Base-by-base conservation (phyloP, 2,329 filamentous ascomycete genomes). In the Sphaerulina vaccinii region DNA sequence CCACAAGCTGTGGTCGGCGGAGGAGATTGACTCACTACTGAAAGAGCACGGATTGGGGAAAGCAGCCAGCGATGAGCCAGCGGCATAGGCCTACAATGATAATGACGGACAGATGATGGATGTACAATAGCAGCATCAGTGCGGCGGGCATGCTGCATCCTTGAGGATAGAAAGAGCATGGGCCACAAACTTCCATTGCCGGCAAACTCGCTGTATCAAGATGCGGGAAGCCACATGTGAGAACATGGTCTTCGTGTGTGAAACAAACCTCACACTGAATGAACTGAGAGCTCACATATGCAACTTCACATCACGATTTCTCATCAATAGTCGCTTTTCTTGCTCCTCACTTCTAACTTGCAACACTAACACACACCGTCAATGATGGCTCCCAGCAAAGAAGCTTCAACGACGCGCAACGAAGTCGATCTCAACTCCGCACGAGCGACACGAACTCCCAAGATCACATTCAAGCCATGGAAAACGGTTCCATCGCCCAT, bases 21-120 rank as follows among this genome's bases (percentile, higher is more conserved):
- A 99, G 61, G 93, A 97, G 79, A 99, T 99, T 67, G 92, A 90
- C 70, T 84, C 87, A 44, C 78, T 99, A 71, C 78, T 99, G 66
- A 95, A 91, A 80, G 90, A 97, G 79, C 91, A 99, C 67, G 92
- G 92, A 64, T 75, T 99, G 71, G 92, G 90, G 56, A 97, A 96
- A 80, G 82, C 85, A 88, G 92, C 68, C 83, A 83, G 84, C 58
- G 60, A 44, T 13, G 57, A 60, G 43, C 55, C 55, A 44, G 47
- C 47, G 50, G 40, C 50, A 40, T 49, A 51, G 44, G 46, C 21
- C 22, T 22, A 48, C 29, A 36, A 48, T 13, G 10, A 10, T 48
- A 35, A 48, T 23, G 45, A 48, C 22, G 35, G 29, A n/a, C 37
- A 39, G 22, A 13, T 23, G 40, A 21, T 21, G 35, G 11, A 39